Evolutionary conservation across 495 filamentous ascomycete genomes (phyloP), one percentile per base, ranked within the genome.

Genomic region (Stereocaulon alpinum): DNA sequence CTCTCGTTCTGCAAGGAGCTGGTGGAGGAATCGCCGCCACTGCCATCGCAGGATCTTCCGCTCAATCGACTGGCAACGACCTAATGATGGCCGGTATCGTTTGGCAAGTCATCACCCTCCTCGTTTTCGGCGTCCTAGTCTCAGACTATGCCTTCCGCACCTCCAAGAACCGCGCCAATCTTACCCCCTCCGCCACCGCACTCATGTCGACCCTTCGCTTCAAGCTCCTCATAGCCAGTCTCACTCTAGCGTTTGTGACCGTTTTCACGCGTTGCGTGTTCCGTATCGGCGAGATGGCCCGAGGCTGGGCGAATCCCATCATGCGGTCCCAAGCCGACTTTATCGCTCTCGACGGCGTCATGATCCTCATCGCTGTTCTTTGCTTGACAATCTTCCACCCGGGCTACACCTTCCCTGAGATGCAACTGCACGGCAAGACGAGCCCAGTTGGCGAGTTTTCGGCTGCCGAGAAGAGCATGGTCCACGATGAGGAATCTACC

Each of bases 81-180:
- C 79, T 85, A 56, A 87, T 87, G 65, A 83, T 90, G 51, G 78
- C 84, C 11, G 86, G 86, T 66, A 86, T 90, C 61, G 74, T 80
- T 7, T 80, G 84, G 69, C 86, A 90, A 75, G 85, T 85, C 37
- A 74, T 72, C 6, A 86, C 85, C 3, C 74, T 88, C 69, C 62
- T 72, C 37, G 70, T 78, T 29, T 88, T 86, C 66, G 82, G 44
- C 22, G 29, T 17, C 4, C 54, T 68, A 14, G 63, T 58, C 12
- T 56, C 32, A n/a, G 37, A 47, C 40, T 64, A 69, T 37, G 63
- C 55, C 30, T 30, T 56, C 18, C 60, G 54, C 2, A 48, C 53
- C 47, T 48, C 45, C 59, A 18, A 51, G n/a, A 37, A 42, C 27
- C 58, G 47, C 17, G 48, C 59, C 1, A 30, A 48, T 17, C 58